Conservation (phyloP, 2,329 filamentous ascomycete species). For the Fusarium sublunatum region DNA sequence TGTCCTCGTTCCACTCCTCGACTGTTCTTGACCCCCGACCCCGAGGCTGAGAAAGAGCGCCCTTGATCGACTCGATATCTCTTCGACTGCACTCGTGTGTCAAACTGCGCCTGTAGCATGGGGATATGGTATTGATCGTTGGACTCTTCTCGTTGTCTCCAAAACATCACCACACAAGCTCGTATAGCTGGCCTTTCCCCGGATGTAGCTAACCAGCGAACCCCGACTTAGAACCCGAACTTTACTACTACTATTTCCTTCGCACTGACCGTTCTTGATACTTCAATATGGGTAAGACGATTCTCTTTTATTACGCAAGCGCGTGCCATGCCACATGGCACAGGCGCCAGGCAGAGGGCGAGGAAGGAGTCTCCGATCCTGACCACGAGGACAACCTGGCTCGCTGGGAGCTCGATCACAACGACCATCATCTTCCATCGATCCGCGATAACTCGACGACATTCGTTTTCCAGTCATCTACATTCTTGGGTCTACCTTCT, state of each 20-base stretch:
- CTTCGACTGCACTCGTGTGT: conserved; percentile 10
- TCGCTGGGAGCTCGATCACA: conserved; percentile 18
- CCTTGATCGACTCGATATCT: conserved; percentile 25
- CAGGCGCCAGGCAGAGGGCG: conserved; percentile 32
- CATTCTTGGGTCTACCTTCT: conserved; percentile 57
- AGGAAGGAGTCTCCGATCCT: conserved; percentile 39
- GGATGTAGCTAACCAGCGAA: conserved; percentile 44
- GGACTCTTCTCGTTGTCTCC: conserved; percentile 17
- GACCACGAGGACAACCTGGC: conserved; percentile 39
- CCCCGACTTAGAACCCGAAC: conserved; percentile 42
- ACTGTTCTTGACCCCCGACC: conserved; percentile 13
- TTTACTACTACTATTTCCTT: conserved; percentile 47
- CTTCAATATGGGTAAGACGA: conserved; percentile 57
- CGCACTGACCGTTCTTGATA: conserved; percentile 53
- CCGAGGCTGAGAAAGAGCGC: conserved; percentile 31
- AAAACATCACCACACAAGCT: conserved; percentile 27
- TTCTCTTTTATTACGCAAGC: conserved; percentile 49
- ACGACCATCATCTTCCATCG: conserved; percentile 37
- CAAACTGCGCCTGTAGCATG: conserved; percentile 17
- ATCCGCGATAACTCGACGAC: conserved; percentile 49
- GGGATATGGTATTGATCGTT: conserved; percentile 3
- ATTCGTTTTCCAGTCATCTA: conserved; percentile 58
- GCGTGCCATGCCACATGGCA: conserved; percentile 41
- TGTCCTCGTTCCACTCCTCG: conserved; percentile 41
- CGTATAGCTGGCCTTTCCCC: conserved; percentile 41